A percentile compares a stretch with the other conserved stretches of the same genome.
These are phyloP conservation scores for Komagataella populi DNA, from an alignment of 805 yeast genomes.

Conservation along the genomic window DNA sequence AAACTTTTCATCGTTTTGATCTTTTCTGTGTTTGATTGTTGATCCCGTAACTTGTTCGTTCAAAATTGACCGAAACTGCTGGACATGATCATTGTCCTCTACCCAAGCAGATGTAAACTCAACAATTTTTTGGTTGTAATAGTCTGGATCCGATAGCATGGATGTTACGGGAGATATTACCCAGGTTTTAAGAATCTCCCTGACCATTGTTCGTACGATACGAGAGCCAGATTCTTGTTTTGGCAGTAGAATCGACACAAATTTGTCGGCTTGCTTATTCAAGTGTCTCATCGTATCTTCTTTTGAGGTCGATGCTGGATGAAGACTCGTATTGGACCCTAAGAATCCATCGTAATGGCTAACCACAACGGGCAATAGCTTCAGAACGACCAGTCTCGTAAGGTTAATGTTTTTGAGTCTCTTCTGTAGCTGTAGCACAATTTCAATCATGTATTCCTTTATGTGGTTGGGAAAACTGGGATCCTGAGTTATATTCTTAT, in stretches of 20 bases:
- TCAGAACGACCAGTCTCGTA: constrained; percentile 41
- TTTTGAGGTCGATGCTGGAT: not conserved
- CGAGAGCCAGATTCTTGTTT: not conserved
- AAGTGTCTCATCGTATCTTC: not conserved
- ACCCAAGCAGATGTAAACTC: constrained; percentile 47
- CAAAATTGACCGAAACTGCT: constrained; percentile 54
- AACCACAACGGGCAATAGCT: constrained; percentile 50
- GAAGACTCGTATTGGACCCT: not conserved
- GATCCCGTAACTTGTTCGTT: constrained; percentile 39
- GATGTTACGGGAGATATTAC: constrained; percentile 37
- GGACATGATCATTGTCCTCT: constrained; percentile 64
- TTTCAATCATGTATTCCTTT: constrained; percentile 26
- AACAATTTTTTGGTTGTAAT: constrained; percentile 55
- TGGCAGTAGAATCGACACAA: not conserved
- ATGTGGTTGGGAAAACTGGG: constrained; percentile 27
- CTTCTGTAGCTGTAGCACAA: constrained; percentile 25
- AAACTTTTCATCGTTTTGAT: constrained; percentile 34
- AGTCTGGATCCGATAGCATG: constrained; percentile 59
- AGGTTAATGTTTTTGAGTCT: constrained; percentile 34
- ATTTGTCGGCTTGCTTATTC: not conserved
- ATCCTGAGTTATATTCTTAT: constrained; percentile 25
- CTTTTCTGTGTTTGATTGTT: constrained; percentile 8
- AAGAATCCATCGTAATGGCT: constrained; percentile 42
- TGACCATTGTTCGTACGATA: constrained; percentile 22
- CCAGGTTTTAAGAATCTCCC: constrained; percentile 50